Percentiles rank a stretch among this genome's conserved stretches.
Evolutionary conservation across 805 yeast genomes (phyloP).

Genomic region (Zygotorulaspora florentina): DNA sequence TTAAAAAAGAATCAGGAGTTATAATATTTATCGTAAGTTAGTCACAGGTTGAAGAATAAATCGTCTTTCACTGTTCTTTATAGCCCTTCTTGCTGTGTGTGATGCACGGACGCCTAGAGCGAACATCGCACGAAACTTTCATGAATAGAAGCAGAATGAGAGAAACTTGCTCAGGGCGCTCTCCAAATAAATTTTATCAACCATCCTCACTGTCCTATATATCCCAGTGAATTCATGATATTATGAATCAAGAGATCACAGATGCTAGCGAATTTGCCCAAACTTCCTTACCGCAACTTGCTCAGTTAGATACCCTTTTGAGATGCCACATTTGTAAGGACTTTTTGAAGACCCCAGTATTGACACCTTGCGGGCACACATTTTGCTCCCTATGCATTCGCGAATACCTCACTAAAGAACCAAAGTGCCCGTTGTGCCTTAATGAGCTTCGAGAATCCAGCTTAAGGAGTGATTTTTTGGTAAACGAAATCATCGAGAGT

Average conservation of each 20-base stretch:
- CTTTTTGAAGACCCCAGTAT: constrained; percentile 69
- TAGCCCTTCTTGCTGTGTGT: too few species aligned
- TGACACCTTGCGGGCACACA: constrained; percentile 82
- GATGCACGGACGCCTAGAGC: too few species aligned
- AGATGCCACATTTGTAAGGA: constrained; percentile 90
- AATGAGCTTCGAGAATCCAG: constrained; percentile 65
- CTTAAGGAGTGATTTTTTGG: constrained; percentile 57
- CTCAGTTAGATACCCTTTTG: constrained; percentile 62
- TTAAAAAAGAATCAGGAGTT: not conserved
- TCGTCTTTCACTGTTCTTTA: too few species aligned
- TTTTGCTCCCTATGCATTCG: constrained; percentile 87
- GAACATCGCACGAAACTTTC: too few species aligned
- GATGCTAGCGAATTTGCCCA: constrained; percentile 71
- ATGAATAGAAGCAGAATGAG: too few species aligned
- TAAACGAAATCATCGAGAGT: constrained; percentile 67
- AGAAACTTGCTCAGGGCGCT: too few species aligned
- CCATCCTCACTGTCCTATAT: too few species aligned
- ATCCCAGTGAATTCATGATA: not conserved
- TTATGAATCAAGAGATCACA: constrained; percentile 30
- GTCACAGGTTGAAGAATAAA: too few species aligned
- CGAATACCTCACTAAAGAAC: constrained; percentile 54
- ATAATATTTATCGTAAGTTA: not conserved
- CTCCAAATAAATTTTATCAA: too few species aligned
- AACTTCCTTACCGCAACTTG: constrained; percentile 51
- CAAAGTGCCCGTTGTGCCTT: constrained; percentile 75